A percentile compares a stretch with the other conserved stretches of the same genome.
These are phyloP conservation scores for Vairimorpha apis DNA, from an alignment of 371 early-diverging fungal species.

Conservation along the genomic window DNA sequence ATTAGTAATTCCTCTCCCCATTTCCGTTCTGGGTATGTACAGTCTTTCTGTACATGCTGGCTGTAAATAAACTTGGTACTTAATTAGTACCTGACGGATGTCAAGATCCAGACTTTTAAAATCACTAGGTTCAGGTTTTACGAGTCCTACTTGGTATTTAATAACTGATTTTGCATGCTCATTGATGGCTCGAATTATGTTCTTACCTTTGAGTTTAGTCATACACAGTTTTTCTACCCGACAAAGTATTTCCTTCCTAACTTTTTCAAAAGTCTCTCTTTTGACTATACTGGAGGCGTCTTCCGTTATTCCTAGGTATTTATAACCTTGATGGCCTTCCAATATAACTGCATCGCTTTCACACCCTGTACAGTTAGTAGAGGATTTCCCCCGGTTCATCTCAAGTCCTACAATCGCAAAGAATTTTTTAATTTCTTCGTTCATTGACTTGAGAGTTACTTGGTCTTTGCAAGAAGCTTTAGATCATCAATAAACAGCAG, in stretches of 20 bases:
- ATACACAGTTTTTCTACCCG: background rate
- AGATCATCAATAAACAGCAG: constrained; percentile 2
- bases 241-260: background rate
- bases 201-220: constrained; percentile 5
- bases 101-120: background rate
- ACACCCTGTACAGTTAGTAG: background rate
- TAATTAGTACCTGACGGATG: constrained; percentile 3
- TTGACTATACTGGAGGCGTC: background rate
- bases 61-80: constrained; percentile 3
- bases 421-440: constrained; percentile 2
- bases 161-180: constrained; percentile 2
- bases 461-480: too few relatives aligned
- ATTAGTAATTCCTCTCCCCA: constrained; percentile 9
- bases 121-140: background rate
- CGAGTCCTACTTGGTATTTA: background rate
- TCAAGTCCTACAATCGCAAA: background rate
- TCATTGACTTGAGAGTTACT: background rate
- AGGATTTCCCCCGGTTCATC: background rate
- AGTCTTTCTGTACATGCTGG: constrained; percentile 1
- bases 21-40: constrained; percentile 5
- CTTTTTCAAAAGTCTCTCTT: constrained; percentile 3
- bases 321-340: constrained; percentile 1
- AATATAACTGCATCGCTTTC: background rate
- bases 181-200: background rate
- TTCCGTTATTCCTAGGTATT: constrained; percentile 3